phyloP scores from a whole-genome alignment of 140 eudicot species.

The Oenanthe javanica region DNA sequence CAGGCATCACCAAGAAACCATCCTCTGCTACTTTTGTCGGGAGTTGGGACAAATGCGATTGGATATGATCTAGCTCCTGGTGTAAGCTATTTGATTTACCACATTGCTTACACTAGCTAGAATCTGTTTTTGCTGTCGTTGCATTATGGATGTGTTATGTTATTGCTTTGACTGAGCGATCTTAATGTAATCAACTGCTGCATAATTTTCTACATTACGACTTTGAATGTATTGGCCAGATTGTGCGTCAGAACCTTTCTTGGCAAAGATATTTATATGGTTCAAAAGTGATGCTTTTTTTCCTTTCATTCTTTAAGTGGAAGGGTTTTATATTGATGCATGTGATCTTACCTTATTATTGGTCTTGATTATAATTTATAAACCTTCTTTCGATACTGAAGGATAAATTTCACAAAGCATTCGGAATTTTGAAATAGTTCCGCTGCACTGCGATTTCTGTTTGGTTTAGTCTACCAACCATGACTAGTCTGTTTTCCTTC shows the following conservation, averaged over 20 bases:
- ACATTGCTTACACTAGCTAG: neutral
- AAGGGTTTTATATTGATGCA: neutral
- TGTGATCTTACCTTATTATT: neutral
- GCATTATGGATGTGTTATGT: neutral
- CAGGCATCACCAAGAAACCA: slow-evolving; percentile 65
- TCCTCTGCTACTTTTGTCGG: slow-evolving; percentile 63
- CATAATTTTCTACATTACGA: neutral
- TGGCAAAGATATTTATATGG: neutral
- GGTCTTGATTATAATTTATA: neutral
- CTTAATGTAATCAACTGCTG: neutral
- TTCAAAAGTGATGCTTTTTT: neutral
- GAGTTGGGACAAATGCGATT: slow-evolving; percentile 81
- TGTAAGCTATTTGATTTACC: slow-evolving; percentile 24
- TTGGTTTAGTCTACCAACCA: neutral
- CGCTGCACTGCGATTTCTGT: neutral
- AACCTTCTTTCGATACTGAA: neutral
- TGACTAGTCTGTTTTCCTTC: neutral
- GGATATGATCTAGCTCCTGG: slow-evolving; percentile 88
- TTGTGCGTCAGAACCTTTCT: neutral
- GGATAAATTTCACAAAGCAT: neutral
- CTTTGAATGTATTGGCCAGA: neutral
- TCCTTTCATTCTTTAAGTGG: neutral
- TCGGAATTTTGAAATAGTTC: neutral
- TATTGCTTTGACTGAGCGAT: neutral
- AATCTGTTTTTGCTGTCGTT: neutral